Percentiles rank a stretch among this genome's conserved stretches.
Conservation (phyloP, 345 rosid genomes). For the Acer negundo region DNA sequence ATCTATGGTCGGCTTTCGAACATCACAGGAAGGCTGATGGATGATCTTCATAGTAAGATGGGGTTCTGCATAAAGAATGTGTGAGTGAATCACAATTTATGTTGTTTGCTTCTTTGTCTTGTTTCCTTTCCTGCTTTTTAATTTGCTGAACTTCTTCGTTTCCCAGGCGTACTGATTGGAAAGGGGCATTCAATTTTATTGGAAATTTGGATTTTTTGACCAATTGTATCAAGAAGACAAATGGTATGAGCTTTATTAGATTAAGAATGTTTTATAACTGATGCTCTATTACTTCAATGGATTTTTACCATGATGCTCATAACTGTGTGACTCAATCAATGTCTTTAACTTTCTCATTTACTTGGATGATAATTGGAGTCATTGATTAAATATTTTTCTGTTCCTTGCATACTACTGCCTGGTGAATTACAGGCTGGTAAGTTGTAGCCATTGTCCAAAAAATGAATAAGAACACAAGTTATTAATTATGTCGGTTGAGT, state of each 20-base stretch:
- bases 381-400: too few relatives aligned
- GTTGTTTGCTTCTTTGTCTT: neutral
- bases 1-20: conserved; percentile 57
- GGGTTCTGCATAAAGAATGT: conserved; percentile 73
- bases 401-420: too few relatives aligned
- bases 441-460: too few relatives aligned
- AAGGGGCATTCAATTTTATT: conserved; percentile 68
- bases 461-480: neutral
- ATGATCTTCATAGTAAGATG: conserved; percentile 43
- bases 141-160: conserved; percentile 16
- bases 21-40: conserved; percentile 43
- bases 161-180: conserved; percentile 73
- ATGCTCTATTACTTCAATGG: neutral
- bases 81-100: conserved; percentile 41
- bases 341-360: neutral
- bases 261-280: neutral
- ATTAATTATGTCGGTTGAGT: neutral
- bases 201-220: conserved; percentile 57
- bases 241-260: conserved; percentile 45
- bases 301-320: too few relatives aligned
- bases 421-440: too few relatives aligned
- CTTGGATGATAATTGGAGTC: too few relatives aligned
- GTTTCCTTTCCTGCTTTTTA: neutral
- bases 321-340: neutral
- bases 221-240: conserved; percentile 63